Conservation (phyloP, 139 green algal species). For the Chlorella ohadii region DNA sequence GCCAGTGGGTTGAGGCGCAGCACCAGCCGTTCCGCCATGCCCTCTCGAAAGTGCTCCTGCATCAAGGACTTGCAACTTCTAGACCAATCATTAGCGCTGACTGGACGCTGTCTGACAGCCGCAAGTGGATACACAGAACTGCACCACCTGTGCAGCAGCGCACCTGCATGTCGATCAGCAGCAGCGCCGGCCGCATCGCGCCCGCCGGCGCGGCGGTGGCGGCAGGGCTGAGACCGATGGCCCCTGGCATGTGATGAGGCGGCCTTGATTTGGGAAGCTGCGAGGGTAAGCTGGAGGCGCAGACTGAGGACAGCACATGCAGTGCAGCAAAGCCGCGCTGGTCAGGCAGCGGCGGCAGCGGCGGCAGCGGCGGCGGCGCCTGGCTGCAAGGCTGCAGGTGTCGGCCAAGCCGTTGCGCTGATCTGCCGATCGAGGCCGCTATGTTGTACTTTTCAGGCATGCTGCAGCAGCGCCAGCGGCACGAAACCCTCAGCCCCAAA, state of each 20-base stretch:
- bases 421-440: no score
- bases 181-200: constrained; percentile 2
- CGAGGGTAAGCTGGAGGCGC: no score
- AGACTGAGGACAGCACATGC: no score
- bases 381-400: not conserved
- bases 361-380: not conserved
- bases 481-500: no score
- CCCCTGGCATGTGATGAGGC: not conserved
- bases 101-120: no score
- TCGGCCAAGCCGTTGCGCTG: not conserved
- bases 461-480: no score
- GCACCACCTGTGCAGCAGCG: no score
- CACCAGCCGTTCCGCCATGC: constrained; percentile 9
- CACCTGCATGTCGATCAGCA: constrained; percentile 40
- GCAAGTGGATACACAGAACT: no score
- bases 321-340: not conserved
- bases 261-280: no score
- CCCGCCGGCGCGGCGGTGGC: not conserved
- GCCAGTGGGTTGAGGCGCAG: not conserved
- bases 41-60: constrained; percentile 1
- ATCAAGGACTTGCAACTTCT: no score
- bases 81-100: no score
- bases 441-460: no score
- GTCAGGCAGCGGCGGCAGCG: not conserved
- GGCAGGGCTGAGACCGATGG: not conserved